Percentiles rank a stretch among this genome's conserved stretches.
These are phyloP conservation scores for Lanmaoa rubissima DNA, from an alignment of 768 basidiomycete species.

Conservation along the genomic window DNA sequence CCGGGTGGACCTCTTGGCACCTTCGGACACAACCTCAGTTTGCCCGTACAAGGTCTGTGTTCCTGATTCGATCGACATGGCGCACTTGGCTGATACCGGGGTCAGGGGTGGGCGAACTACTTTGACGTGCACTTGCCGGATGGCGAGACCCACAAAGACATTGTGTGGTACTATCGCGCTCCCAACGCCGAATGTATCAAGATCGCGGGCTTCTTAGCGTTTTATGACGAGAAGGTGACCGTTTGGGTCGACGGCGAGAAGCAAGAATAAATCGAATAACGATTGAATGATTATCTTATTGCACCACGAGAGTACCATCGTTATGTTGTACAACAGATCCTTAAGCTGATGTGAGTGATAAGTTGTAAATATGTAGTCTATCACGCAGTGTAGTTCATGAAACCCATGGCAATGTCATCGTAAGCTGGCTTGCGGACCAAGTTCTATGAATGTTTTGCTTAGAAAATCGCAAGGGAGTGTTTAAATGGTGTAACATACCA, in stretches of 20 bases:
- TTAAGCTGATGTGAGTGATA: no score
- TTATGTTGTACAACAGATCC: slow-evolving; percentile 5
- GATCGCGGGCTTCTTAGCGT: slow-evolving; percentile 53
- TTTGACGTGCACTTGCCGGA: slow-evolving; percentile 49
- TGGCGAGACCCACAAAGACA: slow-evolving; percentile 43
- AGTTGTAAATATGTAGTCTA: background rate
- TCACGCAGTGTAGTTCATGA: background rate
- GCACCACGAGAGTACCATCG: background rate
- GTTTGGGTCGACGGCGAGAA: slow-evolving; percentile 61
- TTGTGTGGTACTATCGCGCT: slow-evolving; percentile 65
- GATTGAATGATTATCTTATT: background rate
- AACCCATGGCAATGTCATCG: slow-evolving; percentile 11
- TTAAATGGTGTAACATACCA: background rate
- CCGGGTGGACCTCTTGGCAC: slow-evolving; percentile 46
- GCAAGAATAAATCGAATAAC: slow-evolving; percentile 36
- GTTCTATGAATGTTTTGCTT: slow-evolving; percentile 2
- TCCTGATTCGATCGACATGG: background rate
- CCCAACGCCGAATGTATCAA: slow-evolving; percentile 49
- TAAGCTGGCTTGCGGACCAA: slow-evolving; percentile 16
- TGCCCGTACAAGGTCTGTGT: slow-evolving; percentile 64
- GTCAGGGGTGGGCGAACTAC: slow-evolving; percentile 59
- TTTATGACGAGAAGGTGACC: slow-evolving; percentile 68
- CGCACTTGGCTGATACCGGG: background rate
- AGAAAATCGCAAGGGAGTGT: background rate
- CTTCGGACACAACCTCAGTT: slow-evolving; percentile 44